Evolutionary conservation across 306 rosid genomes (phyloP), one percentile per base, ranked within the genome.

Genomic region (Argentina anserina): DNA sequence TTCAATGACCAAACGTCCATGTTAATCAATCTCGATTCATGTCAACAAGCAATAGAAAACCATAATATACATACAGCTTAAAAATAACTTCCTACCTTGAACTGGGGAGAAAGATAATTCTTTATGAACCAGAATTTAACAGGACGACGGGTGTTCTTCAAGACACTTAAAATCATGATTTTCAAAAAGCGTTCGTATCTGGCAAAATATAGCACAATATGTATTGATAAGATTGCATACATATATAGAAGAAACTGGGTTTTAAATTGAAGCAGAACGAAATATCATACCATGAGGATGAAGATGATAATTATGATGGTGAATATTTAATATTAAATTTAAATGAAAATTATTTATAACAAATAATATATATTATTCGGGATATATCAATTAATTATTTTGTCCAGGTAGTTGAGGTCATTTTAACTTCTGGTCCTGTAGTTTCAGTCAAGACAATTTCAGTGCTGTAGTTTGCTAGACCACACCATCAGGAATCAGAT

Each of bases 81-180:
- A 45, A 64, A 71, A n/a, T n/a, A n/a, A 63, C 45, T 67, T 37
- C 47, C 75, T 82, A 91, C 99, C 99, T 95, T 91, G 83, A 95
- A 95, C 80, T 90, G 92, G 67, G 99, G 99, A 18, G 99, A 95
- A 37, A 90, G 91, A 81, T 91, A 91, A 78, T 95, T 95, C 91
- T 95, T 95, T 76, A 95, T 95, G 84, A 95, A 95, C 99, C 99
- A 95, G 87, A 95, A 95, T 83, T 95, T 91, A 67, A 95, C 97
- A 0, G 99, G 99, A 73, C 97, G 99, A 18, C 20, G 80, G 56
- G 97, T 90, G 84, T 91, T 95, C 90, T 91, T 95, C 40, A 95
- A 82, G 78, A 95, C 99, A 73, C 93, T 91, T 55, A 95, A 83
- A 78, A 95, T 95, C 99, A 95, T 95, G 78, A 95, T 95, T 88